Evolutionary conservation across 768 basidiomycete species (phyloP).

Genomic region (Neoboletus brunneissimus): DNA sequence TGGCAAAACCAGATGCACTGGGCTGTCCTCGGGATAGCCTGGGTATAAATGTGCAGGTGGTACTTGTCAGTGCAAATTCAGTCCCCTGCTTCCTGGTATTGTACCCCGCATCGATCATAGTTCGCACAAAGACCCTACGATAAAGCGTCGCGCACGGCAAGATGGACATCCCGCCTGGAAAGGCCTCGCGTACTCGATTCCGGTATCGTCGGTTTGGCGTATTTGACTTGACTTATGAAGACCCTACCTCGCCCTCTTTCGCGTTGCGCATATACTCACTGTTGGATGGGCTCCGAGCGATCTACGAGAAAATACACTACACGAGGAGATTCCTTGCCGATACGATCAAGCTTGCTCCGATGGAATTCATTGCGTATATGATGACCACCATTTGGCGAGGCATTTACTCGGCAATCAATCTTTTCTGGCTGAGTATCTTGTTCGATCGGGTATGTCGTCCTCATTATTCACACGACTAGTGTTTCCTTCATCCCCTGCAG

Average conservation of each 20-base stretch:
- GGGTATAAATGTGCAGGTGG: constrained; percentile 18
- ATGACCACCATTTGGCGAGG: constrained; percentile 31
- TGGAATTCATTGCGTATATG: constrained; percentile 21
- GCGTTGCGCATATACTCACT: neutral
- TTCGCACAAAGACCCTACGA: neutral
- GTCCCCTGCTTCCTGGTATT: neutral
- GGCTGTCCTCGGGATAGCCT: neutral
- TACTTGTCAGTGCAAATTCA: neutral
- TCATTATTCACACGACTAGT: neutral
- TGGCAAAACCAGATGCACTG: neutral
- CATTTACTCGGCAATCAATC: constrained; percentile 33
- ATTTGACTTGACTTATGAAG: constrained; percentile 25
- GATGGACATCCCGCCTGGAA: neutral
- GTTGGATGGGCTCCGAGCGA: neutral
- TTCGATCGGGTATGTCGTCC: constrained; percentile 23
- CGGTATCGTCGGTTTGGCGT: constrained; percentile 19
- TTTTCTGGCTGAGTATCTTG: constrained; percentile 34
- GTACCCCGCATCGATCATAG: neutral
- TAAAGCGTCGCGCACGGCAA: neutral
- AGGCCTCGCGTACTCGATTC: constrained; percentile 4
- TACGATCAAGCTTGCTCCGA: constrained; percentile 21
- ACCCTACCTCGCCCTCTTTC: neutral
- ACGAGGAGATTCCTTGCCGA: constrained; percentile 14
- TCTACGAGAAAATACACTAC: constrained; percentile 2
- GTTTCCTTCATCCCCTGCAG: constrained; percentile 7